These are phyloP conservation scores for Paracorniculantispora psalliotae DNA, from an alignment of 2,329 filamentous ascomycete genomes.

Conservation along the genomic window DNA sequence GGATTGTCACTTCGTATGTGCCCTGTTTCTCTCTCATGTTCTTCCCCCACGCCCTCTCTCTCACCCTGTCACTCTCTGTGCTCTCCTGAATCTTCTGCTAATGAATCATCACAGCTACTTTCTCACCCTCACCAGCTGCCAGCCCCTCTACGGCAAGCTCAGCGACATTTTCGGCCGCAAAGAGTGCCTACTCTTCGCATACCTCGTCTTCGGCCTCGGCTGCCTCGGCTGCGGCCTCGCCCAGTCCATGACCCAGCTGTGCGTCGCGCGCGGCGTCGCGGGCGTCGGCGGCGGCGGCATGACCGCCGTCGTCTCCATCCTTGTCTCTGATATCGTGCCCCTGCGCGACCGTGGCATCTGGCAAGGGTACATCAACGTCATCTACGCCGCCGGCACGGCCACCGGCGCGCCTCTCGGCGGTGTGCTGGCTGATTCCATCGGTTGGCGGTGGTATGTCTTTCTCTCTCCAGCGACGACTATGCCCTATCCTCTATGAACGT, in stretches of 20 bases:
- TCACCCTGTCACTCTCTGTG: too few species aligned
- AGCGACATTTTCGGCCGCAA: conserved; percentile 69
- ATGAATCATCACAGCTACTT: conserved; percentile 49
- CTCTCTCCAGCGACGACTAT: too few species aligned
- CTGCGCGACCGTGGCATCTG: conserved; percentile 65
- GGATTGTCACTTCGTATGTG: conserved; percentile 56
- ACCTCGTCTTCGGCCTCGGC: conserved; percentile 59
- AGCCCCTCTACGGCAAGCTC: conserved; percentile 68
- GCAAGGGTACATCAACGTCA: conserved; percentile 69
- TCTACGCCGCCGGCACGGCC: conserved; percentile 64
- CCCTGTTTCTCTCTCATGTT: not conserved
- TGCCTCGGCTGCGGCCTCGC: conserved; percentile 60
- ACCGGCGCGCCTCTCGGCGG: conserved; percentile 67
- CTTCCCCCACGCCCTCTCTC: too few species aligned
- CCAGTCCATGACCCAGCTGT: conserved; percentile 59
- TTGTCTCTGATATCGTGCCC: conserved; percentile 63
- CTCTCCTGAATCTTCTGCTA: not conserved
- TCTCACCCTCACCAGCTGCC: conserved; percentile 68
- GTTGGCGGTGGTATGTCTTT: conserved; percentile 69
- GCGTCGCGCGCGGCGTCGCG: conserved; percentile 51
- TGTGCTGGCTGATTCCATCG: conserved; percentile 64
- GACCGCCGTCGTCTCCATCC: conserved; percentile 62
- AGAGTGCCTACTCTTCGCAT: conserved; percentile 58
- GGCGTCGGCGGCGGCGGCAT: conserved; percentile 66
- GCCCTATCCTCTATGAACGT: not conserved